Base-by-base conservation (phyloP, 148 eudicot genomes). In the Nyssa sinensis region DNA sequence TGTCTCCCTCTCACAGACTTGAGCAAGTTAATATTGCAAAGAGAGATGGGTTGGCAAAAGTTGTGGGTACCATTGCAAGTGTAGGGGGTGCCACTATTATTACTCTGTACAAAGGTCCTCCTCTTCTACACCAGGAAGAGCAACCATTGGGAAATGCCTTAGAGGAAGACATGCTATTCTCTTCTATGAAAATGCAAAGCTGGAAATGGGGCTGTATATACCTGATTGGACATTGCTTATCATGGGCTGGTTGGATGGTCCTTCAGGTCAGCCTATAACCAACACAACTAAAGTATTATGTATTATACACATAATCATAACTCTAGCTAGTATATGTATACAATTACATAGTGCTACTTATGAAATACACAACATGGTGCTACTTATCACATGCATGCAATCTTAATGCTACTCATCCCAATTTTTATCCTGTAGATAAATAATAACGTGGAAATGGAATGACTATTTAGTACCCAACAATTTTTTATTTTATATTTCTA, bases 161-260 rank as follows among this genome's bases (percentile, higher is more conserved):
- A 62, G 24, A 25, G 34, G 81, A 71, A 47, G 59, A 57, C 23
- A 53, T 66, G 34, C 28, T 62, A 32, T 62, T 49, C 1, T 47
- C 72, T 49, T 12, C 81, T 17, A 75, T 47, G 34, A 83, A 70
- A 59, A 74, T 76, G 57, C 87, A 84, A 30, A 84, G 69, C 79
- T 86, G 90, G 86, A 90, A 90, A 23, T 84, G 81, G 88, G 97
- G 94, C 6, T 89, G 97, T 80, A 73, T 90, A 11, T 92, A 83
- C 75, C 80, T 88, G 32, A 78, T 92, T 62, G 91, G 85, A 11
- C 97, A 92, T 81, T 92, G 97, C 84, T 75, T 88, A 75, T 86
- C 92, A 12, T 92, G 97, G 97, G 92, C 94, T 72, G 97, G 88
- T 77, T 92, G 94, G 94, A 82, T 92, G 87, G 92, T 92, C 64